Evolutionary conservation across 805 yeast genomes (phyloP).

Genomic region (Groenewaldozyma tartarivorans): DNA sequence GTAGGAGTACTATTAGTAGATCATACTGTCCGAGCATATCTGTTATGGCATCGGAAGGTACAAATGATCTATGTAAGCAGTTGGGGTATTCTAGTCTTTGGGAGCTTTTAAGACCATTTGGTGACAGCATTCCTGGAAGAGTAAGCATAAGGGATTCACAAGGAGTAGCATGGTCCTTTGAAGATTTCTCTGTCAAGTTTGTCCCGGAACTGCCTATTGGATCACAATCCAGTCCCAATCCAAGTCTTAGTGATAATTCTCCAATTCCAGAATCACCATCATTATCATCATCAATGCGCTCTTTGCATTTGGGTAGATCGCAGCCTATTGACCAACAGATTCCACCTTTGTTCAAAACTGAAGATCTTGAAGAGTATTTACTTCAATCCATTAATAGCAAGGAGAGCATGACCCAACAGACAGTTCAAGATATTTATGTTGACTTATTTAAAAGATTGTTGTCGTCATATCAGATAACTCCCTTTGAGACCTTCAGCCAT

Average conservation of each 20-base stretch:
- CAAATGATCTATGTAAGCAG: constrained; percentile 35
- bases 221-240: constrained; percentile 23
- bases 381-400: constrained; percentile 5
- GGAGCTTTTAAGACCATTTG: constrained; percentile 45
- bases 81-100: constrained; percentile 37
- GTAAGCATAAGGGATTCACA: constrained; percentile 45
- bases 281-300: neutral
- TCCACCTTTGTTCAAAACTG: constrained; percentile 27
- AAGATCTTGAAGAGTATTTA: constrained; percentile 26
- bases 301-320: constrained; percentile 2
- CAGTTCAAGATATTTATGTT: constrained; percentile 34
- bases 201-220: constrained; percentile 26
- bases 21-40: constrained; percentile 47
- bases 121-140: constrained; percentile 40
- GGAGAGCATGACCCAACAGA: neutral
- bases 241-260: neutral
- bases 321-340: constrained; percentile 9
- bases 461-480: constrained; percentile 50
- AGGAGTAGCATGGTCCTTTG: constrained; percentile 38
- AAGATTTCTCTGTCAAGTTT: constrained; percentile 51
- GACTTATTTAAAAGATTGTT: constrained; percentile 49
- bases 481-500: constrained; percentile 74
- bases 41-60: constrained; percentile 37
- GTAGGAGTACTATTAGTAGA: constrained; percentile 14
- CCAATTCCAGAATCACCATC: neutral